Conservation (phyloP, 805 yeast species). For the Spathaspora arborariae region DNA sequence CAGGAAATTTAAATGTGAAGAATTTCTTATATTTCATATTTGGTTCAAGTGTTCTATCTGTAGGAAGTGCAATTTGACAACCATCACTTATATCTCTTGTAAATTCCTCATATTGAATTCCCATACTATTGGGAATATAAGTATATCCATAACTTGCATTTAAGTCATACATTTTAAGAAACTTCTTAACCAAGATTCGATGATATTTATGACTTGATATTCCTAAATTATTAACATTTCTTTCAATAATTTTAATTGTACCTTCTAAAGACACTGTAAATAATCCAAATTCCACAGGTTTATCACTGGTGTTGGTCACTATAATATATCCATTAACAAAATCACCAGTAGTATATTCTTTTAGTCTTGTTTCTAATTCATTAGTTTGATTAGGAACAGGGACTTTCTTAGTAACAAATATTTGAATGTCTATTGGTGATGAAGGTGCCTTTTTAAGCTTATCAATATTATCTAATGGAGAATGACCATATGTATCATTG, state of each 20-base stretch:
- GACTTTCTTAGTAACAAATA: constrained; percentile 50
- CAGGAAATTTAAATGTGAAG: constrained; percentile 57
- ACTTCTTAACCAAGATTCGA: constrained; percentile 42
- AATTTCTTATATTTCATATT: constrained; percentile 51
- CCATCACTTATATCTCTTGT: constrained; percentile 45
- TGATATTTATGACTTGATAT: constrained; percentile 17
- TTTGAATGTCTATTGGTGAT: constrained; percentile 47
- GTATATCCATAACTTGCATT: constrained; percentile 52
- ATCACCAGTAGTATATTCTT: constrained; percentile 41
- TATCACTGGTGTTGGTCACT: constrained; percentile 43
- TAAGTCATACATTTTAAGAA: constrained; percentile 57
- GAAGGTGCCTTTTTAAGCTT: constrained; percentile 37
- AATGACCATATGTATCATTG: constrained; percentile 34
- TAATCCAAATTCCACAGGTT: constrained; percentile 41
- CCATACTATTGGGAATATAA: constrained; percentile 50
- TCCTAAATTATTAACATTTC: constrained; percentile 11
- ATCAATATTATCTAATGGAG: constrained; percentile 51
- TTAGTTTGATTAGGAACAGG: constrained; percentile 40
- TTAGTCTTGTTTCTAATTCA: constrained; percentile 43
- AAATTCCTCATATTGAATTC: constrained; percentile 41
- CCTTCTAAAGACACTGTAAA: constrained; percentile 49
- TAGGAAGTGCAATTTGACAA: constrained; percentile 45
- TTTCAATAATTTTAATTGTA: constrained; percentile 33
- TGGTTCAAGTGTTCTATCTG: constrained; percentile 47
- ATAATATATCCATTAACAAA: constrained; percentile 43